Conservation (phyloP, 495 filamentous ascomycete genomes). For the Penicillium dipodomyicola region DNA sequence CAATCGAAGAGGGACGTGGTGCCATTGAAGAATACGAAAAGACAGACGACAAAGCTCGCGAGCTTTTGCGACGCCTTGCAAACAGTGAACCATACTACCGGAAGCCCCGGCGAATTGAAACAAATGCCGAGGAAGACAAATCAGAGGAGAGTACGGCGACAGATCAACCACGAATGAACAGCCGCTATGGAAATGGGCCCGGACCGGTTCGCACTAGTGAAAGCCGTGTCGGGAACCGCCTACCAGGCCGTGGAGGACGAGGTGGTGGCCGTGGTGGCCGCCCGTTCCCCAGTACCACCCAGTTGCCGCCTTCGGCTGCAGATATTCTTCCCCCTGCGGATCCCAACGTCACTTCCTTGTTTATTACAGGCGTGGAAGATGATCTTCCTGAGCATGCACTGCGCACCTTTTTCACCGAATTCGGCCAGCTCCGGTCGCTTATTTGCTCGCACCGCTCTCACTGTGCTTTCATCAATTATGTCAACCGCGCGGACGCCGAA, state of each 20-base stretch:
- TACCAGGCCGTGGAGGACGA: conserved; percentile 42
- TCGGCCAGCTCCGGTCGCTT: conserved; percentile 81
- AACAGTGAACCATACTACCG: conserved; percentile 93
- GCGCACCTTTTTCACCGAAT: conserved; percentile 83
- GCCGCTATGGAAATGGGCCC: conserved; percentile 46
- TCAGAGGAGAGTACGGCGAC: conserved; percentile 22
- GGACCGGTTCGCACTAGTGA: conserved; percentile 68
- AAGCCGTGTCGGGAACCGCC: conserved; percentile 35
- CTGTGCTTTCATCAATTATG: conserved; percentile 93
- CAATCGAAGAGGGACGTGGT: conserved; percentile 85
- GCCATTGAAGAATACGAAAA: conserved; percentile 89
- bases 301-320: conserved; percentile 72
- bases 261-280: conserved; percentile 56
- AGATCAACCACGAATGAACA: conserved; percentile 35
- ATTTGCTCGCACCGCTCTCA: conserved; percentile 96
- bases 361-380: conserved; percentile 93
- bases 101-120: conserved; percentile 69
- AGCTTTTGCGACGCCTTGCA: conserved; percentile 79
- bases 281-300: conserved; percentile 65
- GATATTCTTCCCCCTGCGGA: conserved; percentile 85
- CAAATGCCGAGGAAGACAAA: conserved; percentile 42
- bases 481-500: conserved; percentile 77
- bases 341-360: conserved; percentile 81
- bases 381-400: conserved; percentile 90
- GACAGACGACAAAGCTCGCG: conserved; percentile 91